Conservation (phyloP, 2,329 filamentous ascomycete species). For the Paecilomyces formosus region DNA sequence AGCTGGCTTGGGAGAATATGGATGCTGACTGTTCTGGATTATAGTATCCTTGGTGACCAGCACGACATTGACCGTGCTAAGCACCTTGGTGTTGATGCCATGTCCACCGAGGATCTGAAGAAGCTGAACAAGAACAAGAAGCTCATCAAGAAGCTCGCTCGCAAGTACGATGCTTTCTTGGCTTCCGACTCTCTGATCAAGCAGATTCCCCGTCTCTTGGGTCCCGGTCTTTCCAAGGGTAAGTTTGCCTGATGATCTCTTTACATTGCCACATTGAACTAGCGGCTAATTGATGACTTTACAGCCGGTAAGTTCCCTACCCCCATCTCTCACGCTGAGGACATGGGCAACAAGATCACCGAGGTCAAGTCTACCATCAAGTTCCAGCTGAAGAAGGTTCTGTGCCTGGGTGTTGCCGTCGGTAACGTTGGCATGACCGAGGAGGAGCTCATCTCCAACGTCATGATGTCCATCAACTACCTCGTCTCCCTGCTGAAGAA, state of each 20-base stretch:
- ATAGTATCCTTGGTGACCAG: slow-evolving; percentile 77
- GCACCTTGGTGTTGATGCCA: slow-evolving; percentile 96
- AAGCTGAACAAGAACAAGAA: slow-evolving; percentile 99
- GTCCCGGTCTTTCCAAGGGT: slow-evolving; percentile 97
- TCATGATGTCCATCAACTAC: slow-evolving; percentile 99
- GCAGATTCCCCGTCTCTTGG: slow-evolving; percentile 99
- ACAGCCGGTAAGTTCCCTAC: slow-evolving; percentile 98
- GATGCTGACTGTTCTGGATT: slow-evolving; percentile 5
- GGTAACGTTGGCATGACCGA: slow-evolving; percentile 96
- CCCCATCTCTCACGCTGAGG: slow-evolving; percentile 92
- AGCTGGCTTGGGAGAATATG: neutral
- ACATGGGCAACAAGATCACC: slow-evolving; percentile 89
- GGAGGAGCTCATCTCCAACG: slow-evolving; percentile 95
- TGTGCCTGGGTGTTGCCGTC: slow-evolving; percentile 99
- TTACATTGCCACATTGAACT: slow-evolving; percentile 15
- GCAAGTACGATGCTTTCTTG: slow-evolving; percentile 99
- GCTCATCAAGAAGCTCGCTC: slow-evolving; percentile 99
- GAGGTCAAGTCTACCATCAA: slow-evolving; percentile 99
- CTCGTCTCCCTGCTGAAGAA: slow-evolving; percentile 99
- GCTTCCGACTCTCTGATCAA: slow-evolving; percentile 97
- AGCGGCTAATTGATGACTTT: slow-evolving; percentile 19
- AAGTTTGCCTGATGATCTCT: slow-evolving; percentile 28
- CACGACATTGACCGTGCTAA: slow-evolving; percentile 99
- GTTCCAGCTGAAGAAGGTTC: slow-evolving; percentile 99
- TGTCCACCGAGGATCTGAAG: slow-evolving; percentile 98